phyloP scores from a whole-genome alignment of 306 rosid genomes.

The Medicago ruthenica region DNA sequence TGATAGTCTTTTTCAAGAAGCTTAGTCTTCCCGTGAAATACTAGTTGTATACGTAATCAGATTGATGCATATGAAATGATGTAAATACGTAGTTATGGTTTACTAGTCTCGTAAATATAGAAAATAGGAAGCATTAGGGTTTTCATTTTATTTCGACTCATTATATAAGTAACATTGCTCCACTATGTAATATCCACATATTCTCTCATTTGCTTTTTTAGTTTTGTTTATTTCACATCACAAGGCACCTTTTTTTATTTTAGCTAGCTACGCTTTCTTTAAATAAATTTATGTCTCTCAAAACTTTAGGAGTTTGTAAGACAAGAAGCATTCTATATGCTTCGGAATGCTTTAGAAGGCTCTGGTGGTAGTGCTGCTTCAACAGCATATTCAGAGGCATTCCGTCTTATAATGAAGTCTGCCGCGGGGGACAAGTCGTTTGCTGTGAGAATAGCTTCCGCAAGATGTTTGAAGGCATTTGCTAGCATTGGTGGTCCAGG shows the following conservation, averaged over 20 bases:
- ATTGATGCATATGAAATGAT: background rate
- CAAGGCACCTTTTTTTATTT: conserved; percentile 1
- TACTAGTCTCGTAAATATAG: background rate
- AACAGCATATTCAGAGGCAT: conserved; percentile 90
- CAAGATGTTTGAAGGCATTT: conserved; percentile 93
- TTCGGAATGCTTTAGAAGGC: conserved; percentile 94
- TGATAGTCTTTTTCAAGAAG: too few relatives aligned
- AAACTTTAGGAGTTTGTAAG: conserved; percentile 86
- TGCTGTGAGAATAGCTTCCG: conserved; percentile 95
- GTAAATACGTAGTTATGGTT: background rate
- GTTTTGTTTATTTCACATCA: background rate
- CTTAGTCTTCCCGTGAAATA: too few relatives aligned
- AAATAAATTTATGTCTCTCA: conserved; percentile 24
- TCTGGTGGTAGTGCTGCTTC: conserved; percentile 84
- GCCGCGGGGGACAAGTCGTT: conserved; percentile 88
- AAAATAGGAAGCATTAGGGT: background rate
- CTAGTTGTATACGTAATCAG: background rate
- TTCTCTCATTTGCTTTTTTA: background rate
- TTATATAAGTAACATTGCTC: background rate
- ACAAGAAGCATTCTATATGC: conserved; percentile 86
- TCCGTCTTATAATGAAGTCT: conserved; percentile 79
- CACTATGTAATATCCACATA: background rate
- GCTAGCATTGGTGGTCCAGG: conserved; percentile 96
- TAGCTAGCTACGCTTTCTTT: conserved; percentile 26
- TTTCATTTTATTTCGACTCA: background rate